Evolutionary conservation across 306 rosid genomes (phyloP).

Genomic region (Hylodesmum podocarpum): DNA sequence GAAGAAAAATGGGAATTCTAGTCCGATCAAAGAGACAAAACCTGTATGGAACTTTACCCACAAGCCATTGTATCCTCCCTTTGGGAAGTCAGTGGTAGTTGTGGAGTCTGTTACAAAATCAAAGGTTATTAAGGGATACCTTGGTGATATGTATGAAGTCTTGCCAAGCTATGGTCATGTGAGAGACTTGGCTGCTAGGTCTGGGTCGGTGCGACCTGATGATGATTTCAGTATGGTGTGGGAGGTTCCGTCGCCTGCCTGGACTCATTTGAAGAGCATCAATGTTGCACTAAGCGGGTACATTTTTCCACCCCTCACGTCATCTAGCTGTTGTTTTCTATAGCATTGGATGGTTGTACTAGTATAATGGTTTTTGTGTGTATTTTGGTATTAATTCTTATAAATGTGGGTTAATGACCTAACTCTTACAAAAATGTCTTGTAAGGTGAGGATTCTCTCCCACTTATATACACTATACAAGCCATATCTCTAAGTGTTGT

Average conservation of each 20-base stretch:
- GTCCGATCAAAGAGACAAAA: slow-evolving; percentile 39
- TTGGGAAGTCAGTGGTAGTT: slow-evolving; percentile 75
- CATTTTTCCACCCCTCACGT: slow-evolving; percentile 28
- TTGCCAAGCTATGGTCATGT: slow-evolving; percentile 98
- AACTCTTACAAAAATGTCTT: too few species aligned
- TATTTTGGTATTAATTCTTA: slow-evolving; percentile 7
- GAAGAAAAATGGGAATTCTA: slow-evolving; percentile 50
- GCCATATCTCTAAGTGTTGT: too few species aligned
- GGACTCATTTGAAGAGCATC: slow-evolving; percentile 97
- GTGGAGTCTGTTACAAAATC: slow-evolving; percentile 96
- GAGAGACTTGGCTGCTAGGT: slow-evolving; percentile 97
- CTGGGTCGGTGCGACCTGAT: slow-evolving; percentile 97
- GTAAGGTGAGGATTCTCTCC: too few species aligned
- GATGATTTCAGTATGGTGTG: slow-evolving; percentile 98
- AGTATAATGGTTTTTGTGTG: not conserved
- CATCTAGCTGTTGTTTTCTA: slow-evolving; percentile 16
- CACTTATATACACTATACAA: too few species aligned
- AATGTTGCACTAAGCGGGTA: slow-evolving; percentile 86
- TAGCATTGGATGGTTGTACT: slow-evolving; percentile 18
- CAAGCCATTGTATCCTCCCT: slow-evolving; percentile 73
- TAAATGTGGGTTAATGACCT: too few species aligned
- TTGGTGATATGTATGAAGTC: slow-evolving; percentile 89
- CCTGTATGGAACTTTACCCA: slow-evolving; percentile 34
- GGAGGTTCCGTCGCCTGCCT: slow-evolving; percentile 98
- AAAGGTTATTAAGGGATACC: slow-evolving; percentile 87